These are phyloP conservation scores for Apiospora kogelbergensis DNA, from an alignment of 2,329 filamentous ascomycete species.

Conservation along the genomic window DNA sequence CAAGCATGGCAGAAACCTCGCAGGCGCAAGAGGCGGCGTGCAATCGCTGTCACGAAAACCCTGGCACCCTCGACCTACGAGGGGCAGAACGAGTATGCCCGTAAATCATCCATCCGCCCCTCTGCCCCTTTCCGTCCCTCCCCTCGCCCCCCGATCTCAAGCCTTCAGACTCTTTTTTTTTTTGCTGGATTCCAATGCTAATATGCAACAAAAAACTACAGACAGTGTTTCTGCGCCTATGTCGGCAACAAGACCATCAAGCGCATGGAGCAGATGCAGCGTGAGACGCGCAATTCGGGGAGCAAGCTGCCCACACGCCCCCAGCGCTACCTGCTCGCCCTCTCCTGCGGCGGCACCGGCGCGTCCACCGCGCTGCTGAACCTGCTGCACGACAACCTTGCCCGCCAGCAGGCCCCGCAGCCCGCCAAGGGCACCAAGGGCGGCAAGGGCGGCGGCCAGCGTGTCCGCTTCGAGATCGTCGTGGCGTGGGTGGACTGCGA, in stretches of 20 bases:
- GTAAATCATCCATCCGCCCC: slow-evolving; percentile 18
- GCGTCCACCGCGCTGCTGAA: slow-evolving; percentile 79
- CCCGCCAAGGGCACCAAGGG: slow-evolving; percentile 46
- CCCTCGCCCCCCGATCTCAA: slow-evolving; percentile 4
- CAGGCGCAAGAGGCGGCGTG: slow-evolving; percentile 17
- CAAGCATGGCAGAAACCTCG: background rate
- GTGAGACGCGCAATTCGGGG: slow-evolving; percentile 39
- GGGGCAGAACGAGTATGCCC: slow-evolving; percentile 28
- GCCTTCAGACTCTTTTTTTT: background rate
- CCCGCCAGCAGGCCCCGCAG: slow-evolving; percentile 51
- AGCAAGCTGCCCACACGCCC: slow-evolving; percentile 36
- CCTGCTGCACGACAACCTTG: slow-evolving; percentile 69
- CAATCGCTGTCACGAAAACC: slow-evolving; percentile 32
- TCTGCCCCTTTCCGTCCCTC: slow-evolving; percentile 5
- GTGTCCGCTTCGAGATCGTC: slow-evolving; percentile 58
- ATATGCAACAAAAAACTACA: slow-evolving; percentile 33
- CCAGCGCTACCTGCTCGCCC: slow-evolving; percentile 66
- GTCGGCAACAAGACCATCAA: slow-evolving; percentile 78
- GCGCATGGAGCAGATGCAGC: slow-evolving; percentile 57
- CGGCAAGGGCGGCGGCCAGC: slow-evolving; percentile 42
- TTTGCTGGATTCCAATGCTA: background rate
- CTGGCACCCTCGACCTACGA: slow-evolving; percentile 30
- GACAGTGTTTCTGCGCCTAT: slow-evolving; percentile 76
- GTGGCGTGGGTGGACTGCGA: slow-evolving; percentile 54
- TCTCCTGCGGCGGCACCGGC: slow-evolving; percentile 69